Base-by-base conservation (phyloP, 805 yeast genomes). In the Pichia eremophila region DNA sequence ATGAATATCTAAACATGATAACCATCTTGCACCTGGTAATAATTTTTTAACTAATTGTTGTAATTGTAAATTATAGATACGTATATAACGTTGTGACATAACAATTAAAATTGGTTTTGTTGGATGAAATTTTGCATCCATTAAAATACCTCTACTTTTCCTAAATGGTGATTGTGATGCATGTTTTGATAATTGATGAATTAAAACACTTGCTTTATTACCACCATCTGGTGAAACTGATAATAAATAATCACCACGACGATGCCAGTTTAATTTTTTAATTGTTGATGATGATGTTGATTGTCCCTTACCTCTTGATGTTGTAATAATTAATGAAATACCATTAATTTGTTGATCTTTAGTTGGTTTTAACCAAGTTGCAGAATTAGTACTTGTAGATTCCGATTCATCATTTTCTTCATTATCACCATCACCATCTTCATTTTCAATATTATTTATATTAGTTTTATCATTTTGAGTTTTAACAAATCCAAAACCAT, bases 121-220 rank as follows among this genome's bases (percentile, higher is more conserved):
- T 31, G 99, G 99, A 67, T 93, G 99, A 80, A 93, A 93, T 66
- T 84, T 85, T 52, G 96, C 97, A 64, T 89, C 95, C 83, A 89
- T 89, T 41, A 90, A 83, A 53, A 91, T 83, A 55, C 99, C 99
- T 70, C 86, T 86, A 35, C 95, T 79, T 66, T 87, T 87, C 56
- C 81, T 77, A 78, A 93, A 93, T 51, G 99, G 99, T 11, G 96
- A 85, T 70, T 93, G 99, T 17, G 98, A 83, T 51, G 84, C 75
- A 69, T 93, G 98, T 67, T 88, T 88, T 4, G 97, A 88, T 44
- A 93, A 69, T 71, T 93, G 98, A 68, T 93, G 99, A 54, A 93
- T 88, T 51, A 93, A 73, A 39, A 93, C 96, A 8, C 98, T 83
- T 11, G 90, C 77, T 37, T 57, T 58, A 61, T 88, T 81, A 47